Evolutionary conservation across 2,329 filamentous ascomycete species (phyloP).

Genomic region (Aureobasidium sp.): DNA sequence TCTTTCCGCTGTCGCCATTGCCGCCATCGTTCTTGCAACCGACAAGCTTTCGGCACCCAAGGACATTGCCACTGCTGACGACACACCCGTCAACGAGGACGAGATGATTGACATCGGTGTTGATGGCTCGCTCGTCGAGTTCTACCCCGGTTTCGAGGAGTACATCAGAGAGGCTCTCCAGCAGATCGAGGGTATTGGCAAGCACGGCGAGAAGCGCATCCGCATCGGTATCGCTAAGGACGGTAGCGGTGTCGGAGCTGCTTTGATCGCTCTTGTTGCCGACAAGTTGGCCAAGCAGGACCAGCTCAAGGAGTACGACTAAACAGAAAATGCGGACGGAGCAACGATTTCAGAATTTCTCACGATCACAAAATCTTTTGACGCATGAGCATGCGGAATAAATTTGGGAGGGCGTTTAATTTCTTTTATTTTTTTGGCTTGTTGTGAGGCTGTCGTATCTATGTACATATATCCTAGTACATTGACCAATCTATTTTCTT

Average conservation of each 20-base stretch:
- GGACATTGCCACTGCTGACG: conserved; percentile 27
- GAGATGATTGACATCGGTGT: conserved; percentile 86
- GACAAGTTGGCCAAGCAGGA: conserved; percentile 44
- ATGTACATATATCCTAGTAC: conserved; percentile 9
- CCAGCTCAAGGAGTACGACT: conserved; percentile 7
- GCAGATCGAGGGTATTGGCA: conserved; percentile 69
- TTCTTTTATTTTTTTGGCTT: background rate
- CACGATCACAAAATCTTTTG: conserved; percentile 1
- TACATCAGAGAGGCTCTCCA: conserved; percentile 78
- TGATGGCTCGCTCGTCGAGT: conserved; percentile 89
- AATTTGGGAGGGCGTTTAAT: conserved; percentile 8
- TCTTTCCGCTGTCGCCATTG: conserved; percentile 80
- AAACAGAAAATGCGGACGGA: background rate
- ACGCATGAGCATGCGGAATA: conserved; percentile 9
- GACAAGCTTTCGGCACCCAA: conserved; percentile 53
- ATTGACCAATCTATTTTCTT: background rate
- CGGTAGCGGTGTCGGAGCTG: conserved; percentile 89
- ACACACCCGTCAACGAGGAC: conserved; percentile 39
- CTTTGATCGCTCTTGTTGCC: conserved; percentile 86
- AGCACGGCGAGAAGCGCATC: conserved; percentile 73
- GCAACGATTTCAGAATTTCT: conserved; percentile 3
- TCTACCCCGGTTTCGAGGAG: conserved; percentile 87
- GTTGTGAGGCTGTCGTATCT: background rate
- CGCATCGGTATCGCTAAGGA: conserved; percentile 96
- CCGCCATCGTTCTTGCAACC: conserved; percentile 73